Evolutionary conservation across 768 basidiomycete species (phyloP).

Genomic region (Auricularia sp.): DNA sequence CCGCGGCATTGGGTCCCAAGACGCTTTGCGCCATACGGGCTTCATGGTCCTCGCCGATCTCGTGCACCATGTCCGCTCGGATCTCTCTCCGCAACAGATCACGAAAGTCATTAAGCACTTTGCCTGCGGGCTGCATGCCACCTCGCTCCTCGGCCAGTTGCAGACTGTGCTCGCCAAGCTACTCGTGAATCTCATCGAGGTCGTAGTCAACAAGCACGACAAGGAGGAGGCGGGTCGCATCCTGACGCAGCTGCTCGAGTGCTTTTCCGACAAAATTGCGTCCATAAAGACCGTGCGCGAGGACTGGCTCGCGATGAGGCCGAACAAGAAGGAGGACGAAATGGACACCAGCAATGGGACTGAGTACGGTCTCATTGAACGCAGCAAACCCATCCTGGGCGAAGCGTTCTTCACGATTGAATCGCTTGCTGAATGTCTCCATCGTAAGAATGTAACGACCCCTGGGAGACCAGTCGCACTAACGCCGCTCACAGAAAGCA

Average conservation of each 20-base stretch:
- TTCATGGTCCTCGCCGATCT: slow-evolving; percentile 88
- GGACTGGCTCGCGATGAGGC: slow-evolving; percentile 39
- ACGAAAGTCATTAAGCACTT: slow-evolving; percentile 72
- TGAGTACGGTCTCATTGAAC: slow-evolving; percentile 69
- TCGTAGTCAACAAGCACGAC: slow-evolving; percentile 66
- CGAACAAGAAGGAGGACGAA: slow-evolving; percentile 35
- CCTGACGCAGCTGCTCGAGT: slow-evolving; percentile 69
- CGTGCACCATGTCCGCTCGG: slow-evolving; percentile 80
- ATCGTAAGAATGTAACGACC: slow-evolving; percentile 75
- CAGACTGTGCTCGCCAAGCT: slow-evolving; percentile 90
- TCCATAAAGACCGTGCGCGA: slow-evolving; percentile 59
- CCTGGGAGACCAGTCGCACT: slow-evolving; percentile 49
- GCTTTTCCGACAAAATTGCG: slow-evolving; percentile 75
- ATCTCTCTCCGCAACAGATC: slow-evolving; percentile 68
- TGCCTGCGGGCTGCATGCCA: slow-evolving; percentile 82
- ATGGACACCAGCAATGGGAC: slow-evolving; percentile 26
- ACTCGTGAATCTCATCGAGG: slow-evolving; percentile 81
- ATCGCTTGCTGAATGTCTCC: slow-evolving; percentile 61
- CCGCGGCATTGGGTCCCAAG: slow-evolving; percentile 69
- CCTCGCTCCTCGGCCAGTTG: slow-evolving; percentile 64
- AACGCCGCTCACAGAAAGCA: slow-evolving; percentile 48
- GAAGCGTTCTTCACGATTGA: neutral
- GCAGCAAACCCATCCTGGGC: slow-evolving; percentile 56
- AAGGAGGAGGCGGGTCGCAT: slow-evolving; percentile 56
- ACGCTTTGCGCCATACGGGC: slow-evolving; percentile 59